Conservation (phyloP, 805 yeast genomes). For the Metschnikowia orientalis region DNA sequence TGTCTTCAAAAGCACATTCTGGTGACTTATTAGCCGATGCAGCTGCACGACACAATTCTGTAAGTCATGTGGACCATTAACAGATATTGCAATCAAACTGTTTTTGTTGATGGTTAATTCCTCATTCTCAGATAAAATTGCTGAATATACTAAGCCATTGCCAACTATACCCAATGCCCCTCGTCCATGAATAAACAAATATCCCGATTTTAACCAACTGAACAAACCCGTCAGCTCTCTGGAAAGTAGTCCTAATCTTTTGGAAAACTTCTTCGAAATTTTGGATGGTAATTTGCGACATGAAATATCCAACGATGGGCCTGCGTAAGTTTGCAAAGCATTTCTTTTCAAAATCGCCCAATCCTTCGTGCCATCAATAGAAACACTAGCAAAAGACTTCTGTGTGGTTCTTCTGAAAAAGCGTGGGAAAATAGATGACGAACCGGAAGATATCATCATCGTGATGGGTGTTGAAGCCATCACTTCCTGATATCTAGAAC, state of each 20-base stretch:
- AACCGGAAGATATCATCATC: conserved; percentile 38
- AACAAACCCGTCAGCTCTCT: conserved; percentile 39
- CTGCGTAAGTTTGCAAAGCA: conserved; percentile 50
- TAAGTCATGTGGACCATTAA: conserved; percentile 46
- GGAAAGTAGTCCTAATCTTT: conserved; percentile 18
- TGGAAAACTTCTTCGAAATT: conserved; percentile 32
- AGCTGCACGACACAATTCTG: conserved; percentile 34
- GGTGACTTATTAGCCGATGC: conserved; percentile 6
- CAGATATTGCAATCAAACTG: conserved; percentile 47
- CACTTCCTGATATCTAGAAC: conserved; percentile 44
- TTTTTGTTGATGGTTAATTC: conserved; percentile 44
- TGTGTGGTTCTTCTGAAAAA: conserved; percentile 17
- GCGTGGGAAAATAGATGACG: conserved; percentile 16
- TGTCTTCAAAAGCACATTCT: conserved; percentile 9
- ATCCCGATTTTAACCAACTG: conserved; percentile 37
- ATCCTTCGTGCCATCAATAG: conserved; percentile 56
- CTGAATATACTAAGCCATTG: conserved; percentile 48
- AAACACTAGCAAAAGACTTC: conserved; percentile 42
- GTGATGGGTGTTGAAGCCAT: conserved; percentile 46
- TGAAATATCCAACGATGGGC: conserved; percentile 44
- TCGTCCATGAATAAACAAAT: conserved; percentile 49
- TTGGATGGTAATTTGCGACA: conserved; percentile 36
- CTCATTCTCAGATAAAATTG: conserved; percentile 43
- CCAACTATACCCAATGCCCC: conserved; percentile 56
- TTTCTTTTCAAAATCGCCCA: conserved; percentile 54